Evolutionary conservation across 352 stramenopile genomes (phyloP), one percentile per base, ranked within the genome.

Genomic region (Phytophthora brassicae): DNA sequence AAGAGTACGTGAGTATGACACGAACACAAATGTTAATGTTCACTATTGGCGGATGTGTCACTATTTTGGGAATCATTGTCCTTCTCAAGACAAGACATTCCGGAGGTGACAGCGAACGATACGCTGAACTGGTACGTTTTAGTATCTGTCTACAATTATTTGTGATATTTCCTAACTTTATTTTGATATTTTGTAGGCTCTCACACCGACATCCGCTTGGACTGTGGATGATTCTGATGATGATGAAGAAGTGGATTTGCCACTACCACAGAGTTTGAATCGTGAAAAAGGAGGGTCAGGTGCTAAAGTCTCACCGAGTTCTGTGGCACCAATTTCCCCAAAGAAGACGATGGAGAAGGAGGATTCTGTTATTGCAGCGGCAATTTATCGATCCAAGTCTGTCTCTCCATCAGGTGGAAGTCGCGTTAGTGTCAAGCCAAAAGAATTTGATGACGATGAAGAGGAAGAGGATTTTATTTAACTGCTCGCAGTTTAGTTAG

Each of bases 1-100:
- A 95, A 66, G 90, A 97, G 69, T 94, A 94, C 64, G 77, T 90
- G 42, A 89, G 60, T 68, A 94, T 94, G 85, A 91, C 85, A 31
- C 63, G 68, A 4, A 72, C 66, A n/a, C 81, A 91, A 49, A 82
- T 84, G 75, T 64, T 79, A 52, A 92, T 94, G 81, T 94, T 94
- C 65, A 88, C 85, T 3, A 56, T 89, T 57, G 85, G 85, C 19
- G 82, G 81, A 16, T 63, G 80, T 24, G 56, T 94, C 35, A 94
- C 85, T n/a, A 94, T 94, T 61, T 60, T 68, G 12, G 84, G 84
- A 11, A 94, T 94, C 57, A 66, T 90, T 26, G 81, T 89, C 39
- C 52, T 94, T 52, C 74, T 94, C 45, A 87, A 82, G 65, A 87
- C 76, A 29, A 79, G 79, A 22, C 70, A 72, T 3, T 70, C 66